Evolutionary conservation across 2,329 filamentous ascomycete genomes (phyloP), one percentile per base, ranked within the genome.

Genomic region (Aspergillus floridensis): DNA sequence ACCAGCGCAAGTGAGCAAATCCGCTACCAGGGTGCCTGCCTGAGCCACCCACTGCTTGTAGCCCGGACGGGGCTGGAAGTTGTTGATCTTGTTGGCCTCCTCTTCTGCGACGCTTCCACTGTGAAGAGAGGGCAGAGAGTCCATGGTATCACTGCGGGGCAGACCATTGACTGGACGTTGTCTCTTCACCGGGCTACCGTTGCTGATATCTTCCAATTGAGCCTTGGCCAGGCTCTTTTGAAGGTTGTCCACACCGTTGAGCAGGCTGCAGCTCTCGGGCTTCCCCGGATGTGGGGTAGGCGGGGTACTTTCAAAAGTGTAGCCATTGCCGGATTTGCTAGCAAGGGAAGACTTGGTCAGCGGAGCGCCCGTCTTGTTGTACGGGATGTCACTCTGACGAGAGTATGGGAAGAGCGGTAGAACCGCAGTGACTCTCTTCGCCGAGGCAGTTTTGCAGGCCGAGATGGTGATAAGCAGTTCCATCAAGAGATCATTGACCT

Each of bases 21-120:
- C 93, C 53, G 95, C 95, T 52, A 99, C 90, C 59, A 99, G 84
- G 31, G 93, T 98, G 61, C 95, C 95, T 47, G 95, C 93, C 79
- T 98, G 95, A 22, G 95, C 95, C 64, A 99, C 93, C 95, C 95
- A 99, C 79, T 96, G 92, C 80, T 95, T 95, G 77, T 99, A 99
- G 53, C 95, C 95, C 7, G 93, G 91, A 73, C 93, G 93, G 21
- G 91, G 88, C 74, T 92, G 86, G 74, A 90, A 90, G 74, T 88
- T 82, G 68, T 82, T 82, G 59, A 81, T 82, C 60, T 81, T 82
- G 35, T 75, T 49, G 32, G 56, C 46, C 32, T 58, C 64, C 65
- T 86, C 84, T 68, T 90, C 88, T 70, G 90, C 86, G 6, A 84
- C 85, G 72, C 83, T 86, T 63, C 79, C 81, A 60, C 79, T 81